Base-by-base conservation (phyloP, 1,139 yeast species). In the Martiniozyma asiatica region DNA sequence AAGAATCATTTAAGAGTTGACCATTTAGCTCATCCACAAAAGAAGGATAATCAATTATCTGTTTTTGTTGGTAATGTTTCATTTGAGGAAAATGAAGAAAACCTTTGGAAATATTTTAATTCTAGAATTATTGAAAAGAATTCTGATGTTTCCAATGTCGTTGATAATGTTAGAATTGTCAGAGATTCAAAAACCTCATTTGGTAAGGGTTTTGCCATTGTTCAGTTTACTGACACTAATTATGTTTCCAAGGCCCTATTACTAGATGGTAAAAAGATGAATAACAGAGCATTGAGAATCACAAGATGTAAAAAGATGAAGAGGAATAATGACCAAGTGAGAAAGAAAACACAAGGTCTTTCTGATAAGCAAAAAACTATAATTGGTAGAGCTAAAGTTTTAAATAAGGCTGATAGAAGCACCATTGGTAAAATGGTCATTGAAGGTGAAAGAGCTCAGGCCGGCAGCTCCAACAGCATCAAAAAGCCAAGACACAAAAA, bases 151-250 rank as follows among this genome's bases (percentile, higher is more conserved):
- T 77, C 33, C 2, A 43, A 41, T 18, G 40, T 45, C 17, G 41
- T 92, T 32, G 95, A 85, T 52, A 77, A 82, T 39, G 96, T 42
- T 16, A 71, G 99, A 51, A 67, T 92, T 32, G 71, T 92, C 21
- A 73, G 99, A 50, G 98, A 92, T 53, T 59, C 94, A 13, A 82
- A 82, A 56, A 89, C 97, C 18, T 89, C 92, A 47, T 63, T 89
- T 39, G 99, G 98, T 43, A 92, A 89, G 58, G 99, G 99, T 4
- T 87, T 92, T 60, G 98, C 95, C 5, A 81, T 85, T 53, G 85
- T 92, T 20, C 97, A 89, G 56, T 92, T 87, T 59, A 69, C 65
- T 39, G 95, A 87, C 54, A 60, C 87, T 16, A 68, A 77, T 36
- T 65, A 78, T 23, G 95, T 92, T 10, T 75, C 78, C 41, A 80